Conservation (phyloP, 116 monocot genomes). For the Zostera marina region DNA sequence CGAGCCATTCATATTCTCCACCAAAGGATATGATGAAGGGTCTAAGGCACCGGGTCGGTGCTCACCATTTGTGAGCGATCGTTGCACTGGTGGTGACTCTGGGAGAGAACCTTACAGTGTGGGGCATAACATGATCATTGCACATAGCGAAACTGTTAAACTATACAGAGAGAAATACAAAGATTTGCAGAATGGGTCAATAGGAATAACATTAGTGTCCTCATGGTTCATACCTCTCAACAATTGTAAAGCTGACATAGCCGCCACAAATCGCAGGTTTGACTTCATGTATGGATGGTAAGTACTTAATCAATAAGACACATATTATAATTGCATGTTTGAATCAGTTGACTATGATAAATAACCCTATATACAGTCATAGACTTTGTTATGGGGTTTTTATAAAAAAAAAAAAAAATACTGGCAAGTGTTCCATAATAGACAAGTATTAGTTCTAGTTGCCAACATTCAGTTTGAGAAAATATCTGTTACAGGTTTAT, state of each 20-base stretch:
- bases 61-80: neutral
- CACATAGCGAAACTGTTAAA: conserved; percentile 8
- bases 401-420: neutral
- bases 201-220: conserved; percentile 23
- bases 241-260: conserved; percentile 11
- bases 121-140: conserved; percentile 14
- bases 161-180: conserved; percentile 14
- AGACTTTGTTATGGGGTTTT: no score
- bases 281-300: conserved; percentile 40
- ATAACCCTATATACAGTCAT: no score
- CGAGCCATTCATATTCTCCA: conserved; percentile 8
- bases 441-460: no score
- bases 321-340: neutral
- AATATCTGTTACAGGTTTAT: conserved; percentile 31
- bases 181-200: conserved; percentile 10
- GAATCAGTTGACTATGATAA: no score
- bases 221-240: conserved; percentile 25
- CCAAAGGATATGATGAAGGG: conserved; percentile 1
- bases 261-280: conserved; percentile 18
- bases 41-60: conserved; percentile 10
- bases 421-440: neutral
- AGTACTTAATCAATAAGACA: neutral
- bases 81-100: conserved; percentile 9
- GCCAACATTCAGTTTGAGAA: neutral
- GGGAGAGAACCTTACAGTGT: conserved; percentile 15